Evolutionary conservation across 441 rosid genomes (phyloP), one percentile per base, ranked within the genome.

Genomic region (Populus hybrid): DNA sequence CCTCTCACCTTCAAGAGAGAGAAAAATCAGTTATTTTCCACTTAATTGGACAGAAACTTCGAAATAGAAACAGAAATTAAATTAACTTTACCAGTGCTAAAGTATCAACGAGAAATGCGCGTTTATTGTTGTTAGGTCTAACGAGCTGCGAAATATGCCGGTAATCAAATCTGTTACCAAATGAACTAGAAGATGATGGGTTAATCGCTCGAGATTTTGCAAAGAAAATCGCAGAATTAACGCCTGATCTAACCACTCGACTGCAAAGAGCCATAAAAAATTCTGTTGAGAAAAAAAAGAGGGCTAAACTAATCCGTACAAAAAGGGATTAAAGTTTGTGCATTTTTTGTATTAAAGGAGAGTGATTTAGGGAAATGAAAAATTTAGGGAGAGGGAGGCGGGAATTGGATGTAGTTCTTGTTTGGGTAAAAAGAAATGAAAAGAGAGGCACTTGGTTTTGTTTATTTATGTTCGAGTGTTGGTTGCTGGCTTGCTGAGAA

Each of bases 41-140:
- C 24, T n/a, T n/a, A 30, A n/a, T 38, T 46, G 24, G 30, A 78
- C 5, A 19, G 66, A 10, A 75, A 14, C 12, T 24, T 6, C n/a
- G 0, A 23, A 34, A 79, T 36, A 23, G 3, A 35, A 34, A 79
- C 26, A 23, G 3, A 35, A 70, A 19, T 14, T 14, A 21, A 67
- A 40, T 7, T 7, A 0, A 10, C 66, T 32, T 80, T 87, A 92
- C 97, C 90, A 95, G 85, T 75, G 93, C 97, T 84, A 95, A 79
- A n/a, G 99, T 95, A 72, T 95, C 95, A 21, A 94, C 98, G 70
- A 94, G 97, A 79, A 91, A 94, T 0, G 95, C 98, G 50, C 97
- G 95, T 34, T 89, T 92, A 26, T 89, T 93, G 35, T 83, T 90
- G 35, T 83, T 90, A 63, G 89, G 77, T 73, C 86, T 90, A 9